Evolutionary conservation across 805 yeast species (phyloP).

Genomic region (Starmera pachycereana): DNA sequence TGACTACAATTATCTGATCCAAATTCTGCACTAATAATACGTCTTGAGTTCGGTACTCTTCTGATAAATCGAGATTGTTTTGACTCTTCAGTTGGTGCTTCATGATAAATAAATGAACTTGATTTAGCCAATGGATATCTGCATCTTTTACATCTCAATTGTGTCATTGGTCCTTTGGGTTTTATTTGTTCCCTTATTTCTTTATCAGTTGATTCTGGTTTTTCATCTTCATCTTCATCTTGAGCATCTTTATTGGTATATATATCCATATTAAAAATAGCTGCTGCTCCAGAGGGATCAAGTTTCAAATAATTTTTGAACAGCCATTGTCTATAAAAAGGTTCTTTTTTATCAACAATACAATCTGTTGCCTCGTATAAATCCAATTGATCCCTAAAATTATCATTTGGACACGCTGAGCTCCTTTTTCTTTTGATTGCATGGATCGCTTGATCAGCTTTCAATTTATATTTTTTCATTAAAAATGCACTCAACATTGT

Average conservation of each 20-base stretch:
- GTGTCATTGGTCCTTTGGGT: constrained; percentile 12
- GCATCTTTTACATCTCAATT: constrained; percentile 75
- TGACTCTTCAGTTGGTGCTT: constrained; percentile 54
- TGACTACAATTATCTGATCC: constrained; percentile 69
- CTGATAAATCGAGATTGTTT: constrained; percentile 58
- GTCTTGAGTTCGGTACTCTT: constrained; percentile 48
- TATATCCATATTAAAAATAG: constrained; percentile 20
- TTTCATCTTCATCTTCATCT: too few relatives aligned
- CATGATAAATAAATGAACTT: constrained; percentile 51
- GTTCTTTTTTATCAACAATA: constrained; percentile 20
- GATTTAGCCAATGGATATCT: constrained; percentile 60
- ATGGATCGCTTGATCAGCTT: constrained; percentile 52
- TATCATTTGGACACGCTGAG: constrained; percentile 58
- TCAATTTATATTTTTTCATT: constrained; percentile 64
- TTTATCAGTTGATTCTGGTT: constrained; percentile 10
- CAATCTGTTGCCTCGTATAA: constrained; percentile 42
- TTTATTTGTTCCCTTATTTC: constrained; percentile 16
- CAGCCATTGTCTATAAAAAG: constrained; percentile 34
- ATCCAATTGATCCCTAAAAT: constrained; percentile 63
- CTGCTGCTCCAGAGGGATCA: constrained; percentile 31
- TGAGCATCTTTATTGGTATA: constrained; percentile 18
- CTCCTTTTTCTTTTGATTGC: constrained; percentile 62
- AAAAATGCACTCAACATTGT: constrained; percentile 81
- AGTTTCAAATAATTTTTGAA: constrained; percentile 24
- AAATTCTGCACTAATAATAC: constrained; percentile 46